A percentile compares a stretch with the other conserved stretches of the same genome.
These are phyloP conservation scores for Candida gorgasii DNA, from an alignment of 805 yeast species.

Conservation along the genomic window DNA sequence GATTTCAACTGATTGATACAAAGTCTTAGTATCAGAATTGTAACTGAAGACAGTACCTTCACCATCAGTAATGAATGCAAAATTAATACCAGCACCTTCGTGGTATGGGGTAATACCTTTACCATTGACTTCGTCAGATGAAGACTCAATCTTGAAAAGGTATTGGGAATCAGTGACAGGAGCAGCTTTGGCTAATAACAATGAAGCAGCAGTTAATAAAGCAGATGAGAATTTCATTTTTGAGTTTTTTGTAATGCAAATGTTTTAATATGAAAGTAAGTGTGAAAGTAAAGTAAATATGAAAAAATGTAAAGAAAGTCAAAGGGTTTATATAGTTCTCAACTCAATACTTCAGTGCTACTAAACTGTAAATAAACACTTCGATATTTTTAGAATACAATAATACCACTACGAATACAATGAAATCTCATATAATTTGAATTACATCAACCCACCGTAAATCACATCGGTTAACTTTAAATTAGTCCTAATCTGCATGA, in stretches of 20 bases:
- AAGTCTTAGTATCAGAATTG: background rate
- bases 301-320: background rate
- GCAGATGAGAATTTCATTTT: constrained; percentile 16
- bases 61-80: constrained; percentile 25
- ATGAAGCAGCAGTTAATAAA: constrained; percentile 14
- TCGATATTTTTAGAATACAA: background rate
- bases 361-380: background rate
- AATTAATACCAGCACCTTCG: constrained; percentile 49
- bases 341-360: too few relatives aligned
- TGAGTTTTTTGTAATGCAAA: background rate
- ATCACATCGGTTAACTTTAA: background rate
- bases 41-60: constrained; percentile 14
- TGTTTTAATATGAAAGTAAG: background rate
- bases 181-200: constrained; percentile 13
- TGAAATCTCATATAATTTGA: background rate
- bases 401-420: background rate
- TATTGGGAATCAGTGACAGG: constrained; percentile 13
- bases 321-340: background rate
- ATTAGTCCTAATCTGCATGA: background rate
- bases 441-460: background rate
- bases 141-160: constrained; percentile 24
- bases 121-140: constrained; percentile 27
- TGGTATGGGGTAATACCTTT: constrained; percentile 31
- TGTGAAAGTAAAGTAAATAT: background rate
- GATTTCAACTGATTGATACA: background rate